Percentiles rank a stretch among this genome's conserved stretches.
Conservation (phyloP, 164 flowering plant species). For the Vitis rupestris region DNA sequence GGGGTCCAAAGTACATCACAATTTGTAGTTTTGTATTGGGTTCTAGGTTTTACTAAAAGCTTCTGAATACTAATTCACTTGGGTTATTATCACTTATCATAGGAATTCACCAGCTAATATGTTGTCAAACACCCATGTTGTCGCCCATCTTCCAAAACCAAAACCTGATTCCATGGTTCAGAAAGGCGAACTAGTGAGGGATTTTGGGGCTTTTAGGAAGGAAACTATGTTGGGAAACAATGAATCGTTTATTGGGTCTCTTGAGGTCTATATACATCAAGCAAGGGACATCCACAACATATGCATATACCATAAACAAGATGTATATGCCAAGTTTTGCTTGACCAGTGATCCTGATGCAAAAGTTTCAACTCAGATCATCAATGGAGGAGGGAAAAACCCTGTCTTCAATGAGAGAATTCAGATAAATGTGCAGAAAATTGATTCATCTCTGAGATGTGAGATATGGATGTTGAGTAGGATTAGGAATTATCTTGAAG, state of each 20-base stretch:
- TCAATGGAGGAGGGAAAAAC: slow-evolving; percentile 90
- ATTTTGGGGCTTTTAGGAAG: neutral
- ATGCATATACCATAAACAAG: slow-evolving; percentile 98
- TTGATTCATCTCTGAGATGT: slow-evolving; percentile 77
- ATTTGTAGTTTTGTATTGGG: neutral
- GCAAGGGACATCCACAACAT: slow-evolving; percentile 96
- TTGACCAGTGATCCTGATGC: slow-evolving; percentile 74
- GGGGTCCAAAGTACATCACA: slow-evolving; percentile 1
- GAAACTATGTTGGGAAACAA: slow-evolving; percentile 4
- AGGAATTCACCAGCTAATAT: neutral
- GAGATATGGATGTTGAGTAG: slow-evolving; percentile 98
- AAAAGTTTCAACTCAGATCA: slow-evolving; percentile 63
- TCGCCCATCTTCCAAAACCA: neutral
- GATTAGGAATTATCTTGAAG: slow-evolving; percentile 84
- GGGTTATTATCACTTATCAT: too few relatives aligned
- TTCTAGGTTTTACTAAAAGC: neutral
- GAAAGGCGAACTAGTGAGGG: neutral
- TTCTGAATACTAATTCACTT: neutral
- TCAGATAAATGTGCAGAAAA: slow-evolving; percentile 52
- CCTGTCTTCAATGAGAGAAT: slow-evolving; percentile 81
- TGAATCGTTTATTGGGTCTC: slow-evolving; percentile 47
- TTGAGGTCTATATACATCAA: slow-evolving; percentile 79
- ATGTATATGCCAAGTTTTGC: slow-evolving; percentile 92
- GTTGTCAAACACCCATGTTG: slow-evolving; percentile 1
- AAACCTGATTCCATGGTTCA: neutral